A percentile compares a stretch with the other conserved stretches of the same genome.
phyloP scores from a whole-genome alignment of 805 yeast genomes.

The Metschnikowia dekortorum region DNA sequence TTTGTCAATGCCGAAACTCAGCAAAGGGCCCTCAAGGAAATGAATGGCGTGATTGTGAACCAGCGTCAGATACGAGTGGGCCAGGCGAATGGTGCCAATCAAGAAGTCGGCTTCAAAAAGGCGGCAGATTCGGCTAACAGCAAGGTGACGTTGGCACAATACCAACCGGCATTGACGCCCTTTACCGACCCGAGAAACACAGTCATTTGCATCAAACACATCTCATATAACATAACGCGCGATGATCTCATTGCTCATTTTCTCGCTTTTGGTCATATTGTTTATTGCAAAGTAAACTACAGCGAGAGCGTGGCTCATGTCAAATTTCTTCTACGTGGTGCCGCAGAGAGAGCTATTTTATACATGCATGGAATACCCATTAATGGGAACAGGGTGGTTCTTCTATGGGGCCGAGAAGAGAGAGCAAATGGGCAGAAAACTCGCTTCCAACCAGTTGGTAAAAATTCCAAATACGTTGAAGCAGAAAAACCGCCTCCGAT shows the following conservation, averaged over 20 bases:
- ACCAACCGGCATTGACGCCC: constrained; percentile 54
- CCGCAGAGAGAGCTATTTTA: constrained; percentile 37
- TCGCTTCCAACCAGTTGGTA: constrained; percentile 8
- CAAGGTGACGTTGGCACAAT: constrained; percentile 30
- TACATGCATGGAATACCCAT: constrained; percentile 27
- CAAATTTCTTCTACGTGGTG: constrained; percentile 25
- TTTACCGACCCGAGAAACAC: constrained; percentile 81
- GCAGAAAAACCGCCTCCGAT: constrained; percentile 18
- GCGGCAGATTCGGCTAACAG: constrained; percentile 4
- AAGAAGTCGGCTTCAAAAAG: constrained; percentile 5
- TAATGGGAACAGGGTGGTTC: constrained; percentile 24
- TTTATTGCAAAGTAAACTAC: constrained; percentile 21
- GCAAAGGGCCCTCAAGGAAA: constrained; percentile 66
- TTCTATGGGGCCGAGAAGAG: constrained; percentile 31
- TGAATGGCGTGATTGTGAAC: constrained; percentile 74
- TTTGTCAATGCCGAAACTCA: constrained; percentile 63
- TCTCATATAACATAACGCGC: constrained; percentile 55
- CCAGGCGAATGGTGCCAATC: constrained; percentile 31
- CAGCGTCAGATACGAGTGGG: constrained; percentile 77
- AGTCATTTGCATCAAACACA: constrained; percentile 65
- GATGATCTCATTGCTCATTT: constrained; percentile 59
- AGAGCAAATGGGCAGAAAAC: constrained; percentile 4
- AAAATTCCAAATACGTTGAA: constrained; percentile 10
- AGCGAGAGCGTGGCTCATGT: constrained; percentile 22
- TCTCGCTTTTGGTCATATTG: constrained; percentile 56